Conservation (phyloP, 768 basidiomycete species). For the Auricularia sp. region DNA sequence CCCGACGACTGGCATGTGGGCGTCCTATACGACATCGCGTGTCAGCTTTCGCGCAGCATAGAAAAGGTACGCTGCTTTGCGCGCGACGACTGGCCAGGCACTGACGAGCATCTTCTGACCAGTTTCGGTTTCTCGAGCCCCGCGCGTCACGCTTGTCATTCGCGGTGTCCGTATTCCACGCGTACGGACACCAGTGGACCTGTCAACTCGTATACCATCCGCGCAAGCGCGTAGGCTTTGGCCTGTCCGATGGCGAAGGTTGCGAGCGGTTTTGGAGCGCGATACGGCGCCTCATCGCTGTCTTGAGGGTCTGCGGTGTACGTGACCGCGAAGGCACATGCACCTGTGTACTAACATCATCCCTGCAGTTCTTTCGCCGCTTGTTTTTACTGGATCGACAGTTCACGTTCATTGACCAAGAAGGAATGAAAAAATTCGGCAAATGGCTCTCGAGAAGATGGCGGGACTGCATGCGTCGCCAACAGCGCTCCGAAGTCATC, state of each 20-base stretch:
- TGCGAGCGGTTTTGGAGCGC: slow-evolving; percentile 7
- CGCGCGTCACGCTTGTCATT: background rate
- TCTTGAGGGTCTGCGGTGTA: slow-evolving; percentile 1
- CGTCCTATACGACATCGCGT: slow-evolving; percentile 4
- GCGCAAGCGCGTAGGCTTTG: slow-evolving; percentile 1
- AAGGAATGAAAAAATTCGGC: background rate
- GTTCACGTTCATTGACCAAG: background rate
- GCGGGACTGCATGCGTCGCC: background rate
- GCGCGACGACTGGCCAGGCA: background rate
- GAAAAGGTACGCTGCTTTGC: background rate
- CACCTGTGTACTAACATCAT: background rate
- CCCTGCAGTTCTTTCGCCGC: background rate
- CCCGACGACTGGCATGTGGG: background rate
- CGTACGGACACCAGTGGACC: slow-evolving; percentile 7
- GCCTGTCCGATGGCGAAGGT: slow-evolving; percentile 5
- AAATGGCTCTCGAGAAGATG: background rate
- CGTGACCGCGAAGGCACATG: background rate
- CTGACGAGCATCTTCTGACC: too few species aligned
- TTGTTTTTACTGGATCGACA: background rate
- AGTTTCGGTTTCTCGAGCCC: slow-evolving; percentile 3
- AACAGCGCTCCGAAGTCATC: background rate
- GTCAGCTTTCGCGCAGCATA: slow-evolving; percentile 1
- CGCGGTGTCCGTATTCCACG: slow-evolving; percentile 4
- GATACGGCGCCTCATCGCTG: background rate
- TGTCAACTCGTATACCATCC: slow-evolving; percentile 7